phyloP scores from a whole-genome alignment of 345 rosid species.

The Gossypium sturtianum region DNA sequence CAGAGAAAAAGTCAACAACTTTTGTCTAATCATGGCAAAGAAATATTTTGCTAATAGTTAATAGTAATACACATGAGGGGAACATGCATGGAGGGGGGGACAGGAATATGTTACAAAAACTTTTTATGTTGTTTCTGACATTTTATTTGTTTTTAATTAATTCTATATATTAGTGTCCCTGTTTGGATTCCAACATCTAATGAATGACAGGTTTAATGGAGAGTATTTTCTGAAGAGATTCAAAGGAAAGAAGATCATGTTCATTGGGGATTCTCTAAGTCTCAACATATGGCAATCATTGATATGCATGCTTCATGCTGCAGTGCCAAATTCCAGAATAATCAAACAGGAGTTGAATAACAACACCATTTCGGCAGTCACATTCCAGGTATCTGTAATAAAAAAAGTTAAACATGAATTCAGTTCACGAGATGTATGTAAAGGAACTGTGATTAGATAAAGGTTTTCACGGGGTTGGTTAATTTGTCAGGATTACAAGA shows the following conservation, averaged over 20 bases:
- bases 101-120: too few species aligned
- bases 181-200: neutral
- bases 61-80: too few species aligned
- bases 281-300: slow-evolving; percentile 56
- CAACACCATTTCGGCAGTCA: slow-evolving; percentile 15
- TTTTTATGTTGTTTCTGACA: too few species aligned
- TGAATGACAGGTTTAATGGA: slow-evolving; percentile 44
- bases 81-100: too few species aligned
- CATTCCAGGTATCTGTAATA: slow-evolving; percentile 32
- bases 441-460: neutral
- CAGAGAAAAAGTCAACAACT: neutral
- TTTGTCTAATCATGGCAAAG: neutral
- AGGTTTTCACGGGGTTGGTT: neutral
- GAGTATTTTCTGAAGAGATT: slow-evolving; percentile 31
- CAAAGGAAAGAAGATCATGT: slow-evolving; percentile 52
- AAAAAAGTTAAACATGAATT: neutral
- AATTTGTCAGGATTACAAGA: slow-evolving; percentile 40
- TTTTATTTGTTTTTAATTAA: too few species aligned
- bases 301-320: slow-evolving; percentile 49
- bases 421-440: too few species aligned
- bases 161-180: neutral
- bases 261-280: slow-evolving; percentile 61
- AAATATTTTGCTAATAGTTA: too few species aligned
- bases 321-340: slow-evolving; percentile 35
- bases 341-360: slow-evolving; percentile 7